Conservation (phyloP, 129 eudicot species). For the Tanacetum coccineum region DNA sequence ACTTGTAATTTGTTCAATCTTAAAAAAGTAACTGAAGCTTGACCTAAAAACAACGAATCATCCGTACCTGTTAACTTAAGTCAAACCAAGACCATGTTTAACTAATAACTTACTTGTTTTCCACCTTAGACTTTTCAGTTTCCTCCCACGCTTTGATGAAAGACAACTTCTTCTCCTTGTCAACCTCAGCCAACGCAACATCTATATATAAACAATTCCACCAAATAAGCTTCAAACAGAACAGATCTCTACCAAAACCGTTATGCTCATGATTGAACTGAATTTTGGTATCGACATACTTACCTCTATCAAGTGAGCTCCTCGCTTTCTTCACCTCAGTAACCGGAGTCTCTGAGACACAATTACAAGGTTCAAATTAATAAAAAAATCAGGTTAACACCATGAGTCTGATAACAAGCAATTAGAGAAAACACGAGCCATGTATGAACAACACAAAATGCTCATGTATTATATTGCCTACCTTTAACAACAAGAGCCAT, state of each 20-base stretch:
- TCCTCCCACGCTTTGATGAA: slow-evolving; percentile 97
- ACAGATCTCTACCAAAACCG: neutral
- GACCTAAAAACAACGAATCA: no score
- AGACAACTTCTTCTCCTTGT: slow-evolving; percentile 65
- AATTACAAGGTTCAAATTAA: neutral
- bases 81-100: no score
- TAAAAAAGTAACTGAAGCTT: neutral
- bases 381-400: neutral
- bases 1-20: neutral
- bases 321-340: slow-evolving; percentile 43
- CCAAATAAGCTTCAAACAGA: slow-evolving; percentile 3
- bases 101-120: slow-evolving; percentile 61
- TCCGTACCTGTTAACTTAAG: no score
- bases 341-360: slow-evolving; percentile 45
- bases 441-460: neutral
- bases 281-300: neutral
- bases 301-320: slow-evolving; percentile 64
- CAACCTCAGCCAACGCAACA: slow-evolving; percentile 68
- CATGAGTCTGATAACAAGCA: neutral
- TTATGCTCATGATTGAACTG: neutral
- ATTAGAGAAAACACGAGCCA: neutral
- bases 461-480: slow-evolving; percentile 9
- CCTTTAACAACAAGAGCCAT: slow-evolving; percentile 32
- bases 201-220: slow-evolving; percentile 35
- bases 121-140: slow-evolving; percentile 62